phyloP scores from a whole-genome alignment of 2,329 filamentous ascomycete genomes.

The Hypocreales sp. region DNA sequence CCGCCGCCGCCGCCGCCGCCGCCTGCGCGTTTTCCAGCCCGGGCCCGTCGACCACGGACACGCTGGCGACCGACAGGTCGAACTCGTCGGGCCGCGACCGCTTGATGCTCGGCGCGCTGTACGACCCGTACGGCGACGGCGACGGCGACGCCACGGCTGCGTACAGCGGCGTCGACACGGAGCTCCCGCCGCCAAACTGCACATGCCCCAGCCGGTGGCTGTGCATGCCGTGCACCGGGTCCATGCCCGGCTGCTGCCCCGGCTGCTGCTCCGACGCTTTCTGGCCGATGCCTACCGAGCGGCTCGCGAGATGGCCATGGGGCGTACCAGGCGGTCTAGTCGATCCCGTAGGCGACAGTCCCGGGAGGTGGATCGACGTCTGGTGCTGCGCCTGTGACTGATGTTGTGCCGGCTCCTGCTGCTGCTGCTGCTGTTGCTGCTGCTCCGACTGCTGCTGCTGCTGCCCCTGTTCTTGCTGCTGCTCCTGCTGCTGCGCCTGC shows the following conservation, averaged over 20 bases:
- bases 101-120: constrained; percentile 25
- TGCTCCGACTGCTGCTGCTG: no score
- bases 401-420: background rate
- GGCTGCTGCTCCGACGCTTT: constrained; percentile 28
- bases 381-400: constrained; percentile 1
- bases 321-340: constrained; percentile 27
- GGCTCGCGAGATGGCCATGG: constrained; percentile 16
- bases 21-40: constrained; percentile 41
- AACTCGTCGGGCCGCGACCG: constrained; percentile 42
- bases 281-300: constrained; percentile 20
- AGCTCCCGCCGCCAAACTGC: constrained; percentile 33
- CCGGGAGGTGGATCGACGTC: constrained; percentile 30
- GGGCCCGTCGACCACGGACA: constrained; percentile 38
- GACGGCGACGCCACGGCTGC: constrained; percentile 29
- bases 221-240: constrained; percentile 38
- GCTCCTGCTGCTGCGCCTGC: background rate
- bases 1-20: constrained; percentile 17
- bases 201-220: constrained; percentile 34
- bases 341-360: constrained; percentile 22
- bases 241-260: constrained; percentile 38
- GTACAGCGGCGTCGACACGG: constrained; percentile 36
- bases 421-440: background rate
- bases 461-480: background rate
- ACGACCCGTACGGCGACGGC: constrained; percentile 14
- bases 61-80: constrained; percentile 35